Base-by-base conservation (phyloP, 129 eudicot species). In the Flaveria trinervia region DNA sequence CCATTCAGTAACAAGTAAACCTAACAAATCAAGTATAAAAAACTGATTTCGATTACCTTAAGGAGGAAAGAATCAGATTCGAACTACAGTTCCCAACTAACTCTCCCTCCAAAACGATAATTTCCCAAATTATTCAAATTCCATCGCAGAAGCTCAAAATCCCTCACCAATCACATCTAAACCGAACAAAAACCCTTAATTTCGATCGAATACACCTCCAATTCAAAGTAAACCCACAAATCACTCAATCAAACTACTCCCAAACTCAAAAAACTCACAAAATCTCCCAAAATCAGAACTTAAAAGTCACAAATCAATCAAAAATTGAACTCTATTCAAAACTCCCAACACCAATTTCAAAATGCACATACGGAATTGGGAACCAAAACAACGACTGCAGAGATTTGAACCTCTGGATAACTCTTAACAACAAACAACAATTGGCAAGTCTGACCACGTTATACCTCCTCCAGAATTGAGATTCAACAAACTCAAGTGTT, bases 91-190 rank as follows among this genome's bases (percentile, higher is more conserved):
- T 82, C 55, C 75, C 86, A 86, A 88, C 88, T 55, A 87, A 83
- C 80, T 85, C 95, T 86, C 97, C 92, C 97, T 87, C 97, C 96
- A 89, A 88, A 80, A 88, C 82, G 76, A 75, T 74, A 79, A 64
- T 46, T 45, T 44, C 83, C 83, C 70, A 76, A 43, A 13, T 62
- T 81, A 74, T 81, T 75, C 71, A 89, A 85, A 72, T 84, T 61
- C 57, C 79, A 80, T 12, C 79, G 30, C 54, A 65, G 68, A 41
- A 59, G 12, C 23, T 56, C 45, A 50, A 28, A 70, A 79, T 59
- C 78, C 79, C 54, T 78, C 15, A 74, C 68, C 72, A 74, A 78
- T 72, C 54, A 75, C 57, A 56, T 54, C 60, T 18, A 50, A 46
- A 66, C 66, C 65, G 22, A 59, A 28, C 15, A 39, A 76, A 83